A percentile compares a stretch with the other conserved stretches of the same genome.
Evolutionary conservation across 164 flowering plant genomes (phyloP).

Genomic region (Platanus orientalis): DNA sequence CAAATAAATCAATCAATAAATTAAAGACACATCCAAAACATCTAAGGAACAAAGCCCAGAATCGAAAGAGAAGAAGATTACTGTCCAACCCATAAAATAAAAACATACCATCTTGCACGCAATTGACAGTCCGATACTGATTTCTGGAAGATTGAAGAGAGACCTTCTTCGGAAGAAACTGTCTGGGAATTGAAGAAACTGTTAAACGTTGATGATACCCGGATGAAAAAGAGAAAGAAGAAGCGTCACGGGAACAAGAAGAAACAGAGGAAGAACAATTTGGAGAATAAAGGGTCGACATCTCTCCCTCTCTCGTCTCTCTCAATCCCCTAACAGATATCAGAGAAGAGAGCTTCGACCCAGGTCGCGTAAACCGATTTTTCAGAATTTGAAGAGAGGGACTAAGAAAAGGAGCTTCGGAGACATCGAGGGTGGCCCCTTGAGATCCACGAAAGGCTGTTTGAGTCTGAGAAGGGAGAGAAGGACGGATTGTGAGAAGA

Average conservation of each 20-base stretch:
- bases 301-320: neutral
- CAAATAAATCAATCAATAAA: too few relatives aligned
- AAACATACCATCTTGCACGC: conserved; percentile 25
- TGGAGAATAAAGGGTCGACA: conserved; percentile 19
- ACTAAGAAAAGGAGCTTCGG: neutral
- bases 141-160: conserved; percentile 8
- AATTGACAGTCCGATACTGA: conserved; percentile 9
- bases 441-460: neutral
- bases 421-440: neutral
- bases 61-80: too few relatives aligned
- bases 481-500: too few relatives aligned
- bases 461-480: neutral
- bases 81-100: too few relatives aligned
- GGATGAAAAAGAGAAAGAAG: conserved; percentile 8
- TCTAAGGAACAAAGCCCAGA: too few relatives aligned
- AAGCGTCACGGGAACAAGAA: conserved; percentile 13
- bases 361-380: neutral
- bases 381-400: neutral
- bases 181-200: conserved; percentile 7
- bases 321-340: neutral
- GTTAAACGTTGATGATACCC: neutral
- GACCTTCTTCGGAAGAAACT: conserved; percentile 10
- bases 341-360: neutral
- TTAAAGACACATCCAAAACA: too few relatives aligned
- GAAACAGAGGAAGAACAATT: conserved; percentile 7